Evolutionary conservation across 2,329 filamentous ascomycete species (phyloP), one percentile per base, ranked within the genome.

Genomic region (Trichoderma sp.): DNA sequence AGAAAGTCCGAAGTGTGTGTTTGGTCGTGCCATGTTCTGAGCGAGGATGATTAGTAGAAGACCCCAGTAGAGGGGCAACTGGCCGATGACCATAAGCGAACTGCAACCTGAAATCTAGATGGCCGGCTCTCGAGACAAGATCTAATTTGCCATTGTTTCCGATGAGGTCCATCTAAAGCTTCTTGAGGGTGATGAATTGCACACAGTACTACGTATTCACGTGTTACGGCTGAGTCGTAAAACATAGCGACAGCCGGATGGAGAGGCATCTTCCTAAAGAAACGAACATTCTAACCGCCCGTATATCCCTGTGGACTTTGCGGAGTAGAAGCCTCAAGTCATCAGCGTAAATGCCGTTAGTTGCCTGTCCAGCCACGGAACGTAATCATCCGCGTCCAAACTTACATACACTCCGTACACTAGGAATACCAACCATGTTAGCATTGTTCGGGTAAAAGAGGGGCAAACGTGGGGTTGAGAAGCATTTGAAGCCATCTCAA

Each of bases 391-490:
- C 68, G 68, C 35, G 18, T 27, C 35, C n/a, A 67, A 50, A 31
- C 38, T 11, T 21, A 31, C 24, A 18, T 45, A 35, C 18, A 53
- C 45, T 53, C 45, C 45, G 45, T 50, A 50, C 45, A 50, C n/a
- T 53, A 53, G 45, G 45, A 53, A 21, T 50, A 11, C 18, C 29
- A 66, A 16, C 16, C 21, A 41, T 33, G 60, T 31, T 41, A 65
- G 31, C 24, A 38, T 0, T 27, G 24, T 12, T 45, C 62, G 71
- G 71, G 50, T 66, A 66, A 74, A 67, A 74, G 71, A 72, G 69
- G 69, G 59, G 69, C 69, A 63, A 72, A 35, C 59, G 38, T 64
- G 59, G 59, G 56, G 68, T 63, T 72, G n/a, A 33, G 27, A 50
- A 24, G 50, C 24, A 6, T 12, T 69, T 41, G 53, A 18, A 38